Evolutionary conservation across 176 grass and related monocot genomes (phyloP).

Genomic region (Oryza longistaminata): DNA sequence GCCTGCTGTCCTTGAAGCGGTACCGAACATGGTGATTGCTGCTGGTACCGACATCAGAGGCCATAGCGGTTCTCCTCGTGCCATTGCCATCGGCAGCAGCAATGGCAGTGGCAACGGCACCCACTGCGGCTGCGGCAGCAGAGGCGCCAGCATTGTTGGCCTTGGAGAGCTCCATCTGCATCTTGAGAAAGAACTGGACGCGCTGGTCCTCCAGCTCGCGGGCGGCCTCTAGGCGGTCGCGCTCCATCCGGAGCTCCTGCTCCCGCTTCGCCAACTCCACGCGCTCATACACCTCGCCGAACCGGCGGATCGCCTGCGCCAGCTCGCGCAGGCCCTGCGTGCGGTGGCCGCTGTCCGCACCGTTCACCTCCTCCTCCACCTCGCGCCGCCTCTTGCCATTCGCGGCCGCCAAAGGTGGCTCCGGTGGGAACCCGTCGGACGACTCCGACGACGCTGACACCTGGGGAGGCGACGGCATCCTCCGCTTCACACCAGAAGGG

Average conservation of each 20-base stretch:
- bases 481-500: conserved; percentile 36
- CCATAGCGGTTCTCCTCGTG: conserved; percentile 30
- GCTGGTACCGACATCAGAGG: conserved; percentile 38
- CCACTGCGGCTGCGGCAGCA: not conserved
- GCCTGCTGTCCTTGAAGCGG: conserved; percentile 28
- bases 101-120: not conserved
- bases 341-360: conserved; percentile 31
- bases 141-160: conserved; percentile 13
- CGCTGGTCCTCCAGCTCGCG: conserved; percentile 72
- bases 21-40: conserved; percentile 55
- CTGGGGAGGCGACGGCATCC: conserved; percentile 45
- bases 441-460: conserved; percentile 59
- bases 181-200: conserved; percentile 91
- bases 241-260: conserved; percentile 79
- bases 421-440: conserved; percentile 89
- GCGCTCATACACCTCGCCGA: conserved; percentile 78
- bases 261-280: conserved; percentile 72
- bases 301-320: conserved; percentile 56
- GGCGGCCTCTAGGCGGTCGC: conserved; percentile 59
- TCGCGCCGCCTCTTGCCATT: conserved; percentile 57
- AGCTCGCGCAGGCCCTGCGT: conserved; percentile 57
- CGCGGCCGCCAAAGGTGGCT: conserved; percentile 26
- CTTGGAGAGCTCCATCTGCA: conserved; percentile 76
- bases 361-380: conserved; percentile 28
- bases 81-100: conserved; percentile 29